phyloP scores from a whole-genome alignment of 2,329 filamentous ascomycete species.

The Trichoderma cornu-damae region DNA sequence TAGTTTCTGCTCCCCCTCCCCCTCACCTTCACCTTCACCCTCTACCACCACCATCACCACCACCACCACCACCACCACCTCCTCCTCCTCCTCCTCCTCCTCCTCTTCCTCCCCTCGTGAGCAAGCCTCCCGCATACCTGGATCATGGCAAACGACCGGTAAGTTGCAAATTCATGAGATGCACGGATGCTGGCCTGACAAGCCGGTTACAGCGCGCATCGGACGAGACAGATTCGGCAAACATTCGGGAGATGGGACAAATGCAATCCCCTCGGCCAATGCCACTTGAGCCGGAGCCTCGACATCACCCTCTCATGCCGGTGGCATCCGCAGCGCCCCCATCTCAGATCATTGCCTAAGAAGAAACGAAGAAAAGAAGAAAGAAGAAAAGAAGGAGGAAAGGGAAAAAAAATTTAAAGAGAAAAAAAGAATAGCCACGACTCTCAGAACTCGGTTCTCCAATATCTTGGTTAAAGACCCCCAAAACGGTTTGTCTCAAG shows the following conservation, averaged over 20 bases:
- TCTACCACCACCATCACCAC: not conserved
- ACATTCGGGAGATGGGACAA: not conserved
- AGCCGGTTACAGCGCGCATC: not conserved
- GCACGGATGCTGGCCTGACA: not conserved
- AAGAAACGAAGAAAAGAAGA: no score
- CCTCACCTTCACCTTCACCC: not conserved
- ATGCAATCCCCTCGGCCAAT: conserved; percentile 8
- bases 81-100: not conserved
- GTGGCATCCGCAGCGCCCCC: not conserved
- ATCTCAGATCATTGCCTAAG: conserved; percentile 12
- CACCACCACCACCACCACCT: not conserved
- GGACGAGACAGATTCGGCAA: not conserved
- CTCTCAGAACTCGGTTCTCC: not conserved
- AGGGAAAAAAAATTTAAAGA: no score
- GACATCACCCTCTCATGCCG: conserved; percentile 4
- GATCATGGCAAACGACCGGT: conserved; percentile 3
- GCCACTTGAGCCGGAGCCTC: conserved; percentile 8
- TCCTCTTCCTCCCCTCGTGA: not conserved
- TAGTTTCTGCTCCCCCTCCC: not conserved
- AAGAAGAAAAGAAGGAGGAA: no score
- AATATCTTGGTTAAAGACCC: not conserved
- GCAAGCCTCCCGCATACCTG: not conserved
- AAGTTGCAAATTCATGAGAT: not conserved
- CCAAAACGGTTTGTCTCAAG: no score
- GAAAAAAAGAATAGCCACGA: not conserved